These are phyloP conservation scores for Setaria viridis DNA, from an alignment of 202 grass and related monocot species.

Conservation along the genomic window DNA sequence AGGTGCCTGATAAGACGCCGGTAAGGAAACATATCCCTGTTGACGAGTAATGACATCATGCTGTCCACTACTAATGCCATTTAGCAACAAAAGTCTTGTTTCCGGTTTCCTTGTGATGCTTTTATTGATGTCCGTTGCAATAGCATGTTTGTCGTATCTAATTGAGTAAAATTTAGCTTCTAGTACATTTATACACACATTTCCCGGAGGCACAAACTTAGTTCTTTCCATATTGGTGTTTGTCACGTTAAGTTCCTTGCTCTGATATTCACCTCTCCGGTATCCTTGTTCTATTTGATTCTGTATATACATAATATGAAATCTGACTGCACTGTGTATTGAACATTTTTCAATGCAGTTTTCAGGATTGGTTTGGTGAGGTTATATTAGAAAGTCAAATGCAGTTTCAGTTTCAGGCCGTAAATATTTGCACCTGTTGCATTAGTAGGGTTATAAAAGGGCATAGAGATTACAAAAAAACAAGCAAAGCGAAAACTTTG, in stretches of 20 bases:
- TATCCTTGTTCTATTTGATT: conserved; percentile 20
- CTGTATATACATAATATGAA: conserved; percentile 4
- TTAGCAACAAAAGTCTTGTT: neutral
- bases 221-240: neutral
- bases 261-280: neutral
- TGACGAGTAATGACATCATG: neutral
- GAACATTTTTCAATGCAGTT: conserved; percentile 19
- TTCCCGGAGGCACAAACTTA: neutral
- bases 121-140: neutral
- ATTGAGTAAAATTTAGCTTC: conserved; percentile 15
- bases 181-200: neutral
- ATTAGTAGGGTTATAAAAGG: neutral
- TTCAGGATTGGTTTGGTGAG: neutral
- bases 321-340: neutral
- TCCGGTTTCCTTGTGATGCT: neutral
- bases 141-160: conserved; percentile 1
- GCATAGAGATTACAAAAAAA: neutral
- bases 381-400: neutral
- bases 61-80: neutral
- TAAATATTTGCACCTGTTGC: conserved; percentile 31
- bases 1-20: conserved; percentile 12
- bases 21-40: conserved; percentile 39
- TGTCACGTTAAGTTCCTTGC: conserved; percentile 2
- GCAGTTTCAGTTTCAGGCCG: neutral
- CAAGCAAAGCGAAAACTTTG: neutral